Base-by-base conservation (phyloP, 1,284 basidiomycete species). In the Gymnopus androsaceus region DNA sequence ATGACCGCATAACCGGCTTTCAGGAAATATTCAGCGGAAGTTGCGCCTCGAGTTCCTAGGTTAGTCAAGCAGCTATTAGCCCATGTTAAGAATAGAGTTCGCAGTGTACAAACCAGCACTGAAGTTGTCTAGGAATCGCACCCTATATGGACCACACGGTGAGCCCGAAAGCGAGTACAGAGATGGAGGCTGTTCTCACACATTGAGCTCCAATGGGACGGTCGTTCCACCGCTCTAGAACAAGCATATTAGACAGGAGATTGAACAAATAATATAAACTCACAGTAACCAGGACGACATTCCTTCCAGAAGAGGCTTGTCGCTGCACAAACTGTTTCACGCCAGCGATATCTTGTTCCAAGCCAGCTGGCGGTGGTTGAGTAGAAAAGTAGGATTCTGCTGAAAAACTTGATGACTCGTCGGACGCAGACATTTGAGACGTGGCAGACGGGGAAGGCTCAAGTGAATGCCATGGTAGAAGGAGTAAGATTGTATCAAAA, bases 61-160 rank as follows among this genome's bases (percentile, higher is more conserved):
- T 12, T 33, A 30, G 17, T n/a, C 7, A 1, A 3, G 12, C 7
- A 4, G 5, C 25, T 30, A 31, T 51, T 42, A 55, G 37, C 11
- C 30, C 33, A 21, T 49, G 25, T 42, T 30, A 19, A 27, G 19
- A 28, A 6, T 21, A 27, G 15, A 46, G 23, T n/a, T 9, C 11
- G 33, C 21, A 14, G 40, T 17, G 58, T 51, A 69, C 86, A 61
- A 53, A 90, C 92, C 95, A 53, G 97, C 97, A 69, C 94, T 97
- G 73, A 98, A 99, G 77, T 99, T 99, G 72, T 99, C 96, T 28
- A 99, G 80, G 73, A 98, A 99, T 50, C 97, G 93, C 44, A 99
- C 96, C 61, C 95, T 98, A 71, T 45, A 71, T 66, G 47, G 58
- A 59, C 47, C 3, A 33, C 30, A 6, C 11, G 2, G n/a, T 37